Evolutionary conservation across 2,329 filamentous ascomycete species (phyloP), one percentile per base, ranked within the genome.

Genomic region (Clonostachys sp.): DNA sequence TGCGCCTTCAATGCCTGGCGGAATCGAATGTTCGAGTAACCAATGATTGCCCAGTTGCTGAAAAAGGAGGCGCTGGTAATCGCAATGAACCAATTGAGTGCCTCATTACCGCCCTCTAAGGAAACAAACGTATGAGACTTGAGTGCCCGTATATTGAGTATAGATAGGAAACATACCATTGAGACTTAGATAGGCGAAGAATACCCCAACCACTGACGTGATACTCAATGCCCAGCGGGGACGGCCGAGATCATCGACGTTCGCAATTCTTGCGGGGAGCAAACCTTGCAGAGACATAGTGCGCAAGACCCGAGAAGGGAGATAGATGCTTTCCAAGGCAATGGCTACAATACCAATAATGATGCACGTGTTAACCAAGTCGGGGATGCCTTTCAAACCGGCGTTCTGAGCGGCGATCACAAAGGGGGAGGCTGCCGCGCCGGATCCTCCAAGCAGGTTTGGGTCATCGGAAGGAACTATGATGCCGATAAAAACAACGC

Each of bases 341-440:
- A 42, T 42, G 2, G 18, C 41, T 2, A 30, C 33, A 12, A 42
- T 18, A 20, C 41, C 41, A 20, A 42, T 30, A 12, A 72, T 51
- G 18, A 72, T 55, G 16, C 68, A 62, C 2, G 58, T 67, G 44
- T 71, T 72, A 53, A 70, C 65, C 20, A 72, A 56, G 12, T 61
- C 56, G 5, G 69, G 67, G 13, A 71, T 54, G 6, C 62, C 58
- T n/a, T 62, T 60, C 42, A 71, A 63, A 3, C 62, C 61, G 1
- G 66, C 63, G n/a, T 61, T 57, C 13, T 59, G 60, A 34, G 65
- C 62, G 0, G 67, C 68, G 47, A 72, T 71, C 4, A 46, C 35
- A 14, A 40, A 46, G 8, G 45, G 45, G 12, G 41, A 42, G 2
- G 18, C 12, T 10, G 17, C 41, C 5, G 33, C 18, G 18, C 33